A percentile compares a stretch with the other conserved stretches of the same genome.
Conservation (phyloP, 176 grass and related monocot genomes). For the Cocos nucifera region DNA sequence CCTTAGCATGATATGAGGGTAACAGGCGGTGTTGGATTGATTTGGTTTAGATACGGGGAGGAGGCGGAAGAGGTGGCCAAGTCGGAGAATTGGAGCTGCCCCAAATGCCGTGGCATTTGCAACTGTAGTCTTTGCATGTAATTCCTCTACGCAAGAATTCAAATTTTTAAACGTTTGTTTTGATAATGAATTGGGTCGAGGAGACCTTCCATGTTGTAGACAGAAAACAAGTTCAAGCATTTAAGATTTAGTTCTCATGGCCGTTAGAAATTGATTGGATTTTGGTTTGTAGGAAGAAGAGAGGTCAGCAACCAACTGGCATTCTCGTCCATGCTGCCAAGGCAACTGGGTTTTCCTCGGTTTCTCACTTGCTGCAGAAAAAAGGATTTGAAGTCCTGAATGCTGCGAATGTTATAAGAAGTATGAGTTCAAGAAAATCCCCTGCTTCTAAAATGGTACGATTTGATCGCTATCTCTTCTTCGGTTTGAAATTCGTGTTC, state of each 20-base stretch:
- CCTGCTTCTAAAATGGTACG: constrained; percentile 26
- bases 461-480: background rate
- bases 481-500: background rate
- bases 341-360: constrained; percentile 65
- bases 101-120: constrained; percentile 87
- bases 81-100: constrained; percentile 55
- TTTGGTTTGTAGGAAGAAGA: constrained; percentile 67
- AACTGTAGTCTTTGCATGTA: constrained; percentile 97
- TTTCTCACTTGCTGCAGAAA: constrained; percentile 52
- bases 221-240: no score
- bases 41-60: constrained; percentile 62
- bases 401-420: constrained; percentile 30
- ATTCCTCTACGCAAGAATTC: constrained; percentile 1
- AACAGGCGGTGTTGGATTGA: background rate
- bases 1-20: constrained; percentile 5
- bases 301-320: constrained; percentile 61
- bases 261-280: background rate
- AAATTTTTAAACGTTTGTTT: no score
- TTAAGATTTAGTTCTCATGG: no score
- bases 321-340: constrained; percentile 76
- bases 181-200: no score
- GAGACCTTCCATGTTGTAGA: no score
- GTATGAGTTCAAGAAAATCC: constrained; percentile 11
- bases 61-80: constrained; percentile 39
- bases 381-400: constrained; percentile 33